Base-by-base conservation (phyloP, 1,284 basidiomycete species). In the Ceratobasidium sp. region DNA sequence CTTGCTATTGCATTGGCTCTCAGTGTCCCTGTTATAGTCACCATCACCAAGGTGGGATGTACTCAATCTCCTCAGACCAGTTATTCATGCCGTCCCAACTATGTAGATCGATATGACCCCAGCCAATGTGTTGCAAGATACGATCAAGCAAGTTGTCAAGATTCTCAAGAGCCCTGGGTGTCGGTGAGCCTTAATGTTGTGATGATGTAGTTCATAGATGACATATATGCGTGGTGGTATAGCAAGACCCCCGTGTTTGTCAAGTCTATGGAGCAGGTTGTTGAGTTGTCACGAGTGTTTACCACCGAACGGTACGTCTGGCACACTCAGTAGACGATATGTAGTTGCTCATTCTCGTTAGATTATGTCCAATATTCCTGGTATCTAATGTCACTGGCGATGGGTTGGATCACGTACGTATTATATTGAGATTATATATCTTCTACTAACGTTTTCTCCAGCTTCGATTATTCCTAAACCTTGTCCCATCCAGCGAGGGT, bases 21-120 rank as follows among this genome's bases (percentile, higher is more conserved):
- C 58, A 94, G 91, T 76, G 93, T 99, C 1, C 97, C 97, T 1
- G 91, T 99, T 41, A 89, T 96, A 3, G 92, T 97, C 32, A 95
- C 94, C 80, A 92, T 98, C 64, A 98, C 96, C 16, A 98, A 98
- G 85, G 93, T 92, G 72, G 72, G 79, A 73, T 18, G 12, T 73
- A 60, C 46, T 2, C 5, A 4, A 23, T 28, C 45, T 36, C 21
- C 50, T 61, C 30, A 28, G 32, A 41, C 36, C 43, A 61, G 21
- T 21, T 21, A 43, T 16, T 50, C 9, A 34, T 21, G 16, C 23
- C 14, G 28, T 23, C 14, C 50, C 5, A 32, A 71, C 60, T 39
- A 59, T n/a, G 26, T 41, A 93, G 93, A 93, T 97, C 78, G 97
- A 99, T 80, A 98, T 98, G 97, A 98, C 96, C 0, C 97, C 97